Conservation (phyloP, 2,329 filamentous ascomycete species). For the Exophiala mesophila region DNA sequence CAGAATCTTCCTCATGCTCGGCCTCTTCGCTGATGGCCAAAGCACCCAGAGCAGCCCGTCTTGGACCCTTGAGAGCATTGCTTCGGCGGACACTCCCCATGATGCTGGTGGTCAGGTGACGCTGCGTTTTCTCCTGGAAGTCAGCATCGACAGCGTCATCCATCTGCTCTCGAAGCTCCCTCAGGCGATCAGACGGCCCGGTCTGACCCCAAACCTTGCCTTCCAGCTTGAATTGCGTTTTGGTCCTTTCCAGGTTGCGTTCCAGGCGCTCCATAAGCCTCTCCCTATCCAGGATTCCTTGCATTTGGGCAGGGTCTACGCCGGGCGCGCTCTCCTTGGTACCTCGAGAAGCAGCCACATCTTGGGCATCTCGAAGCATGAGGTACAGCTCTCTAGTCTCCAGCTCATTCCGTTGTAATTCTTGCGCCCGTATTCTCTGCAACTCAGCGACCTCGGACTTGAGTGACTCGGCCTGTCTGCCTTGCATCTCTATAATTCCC, state of each 20-base stretch:
- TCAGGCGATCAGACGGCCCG: constrained; percentile 84
- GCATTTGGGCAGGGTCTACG: constrained; percentile 70
- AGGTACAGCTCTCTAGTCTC: constrained; percentile 96
- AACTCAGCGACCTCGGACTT: constrained; percentile 86
- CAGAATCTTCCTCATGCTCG: constrained; percentile 51
- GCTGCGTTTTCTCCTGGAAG: constrained; percentile 51
- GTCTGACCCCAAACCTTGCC: constrained; percentile 84
- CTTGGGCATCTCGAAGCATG: constrained; percentile 95
- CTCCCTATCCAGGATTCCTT: constrained; percentile 89
- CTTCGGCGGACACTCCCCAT: constrained; percentile 66
- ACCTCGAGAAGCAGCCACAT: constrained; percentile 88
- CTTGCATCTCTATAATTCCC: constrained; percentile 82
- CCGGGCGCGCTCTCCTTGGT: constrained; percentile 53
- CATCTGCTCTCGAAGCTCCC: constrained; percentile 92
- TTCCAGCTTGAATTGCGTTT: constrained; percentile 96
- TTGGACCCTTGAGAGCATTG: constrained; percentile 35
- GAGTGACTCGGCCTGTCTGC: constrained; percentile 76
- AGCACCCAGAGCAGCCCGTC: constrained; percentile 34
- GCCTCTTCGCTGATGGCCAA: constrained; percentile 36
- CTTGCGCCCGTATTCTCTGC: constrained; percentile 79
- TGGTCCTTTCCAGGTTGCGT: constrained; percentile 91
- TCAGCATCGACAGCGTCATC: constrained; percentile 59
- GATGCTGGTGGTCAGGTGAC: constrained; percentile 65
- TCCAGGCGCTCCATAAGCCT: constrained; percentile 88
- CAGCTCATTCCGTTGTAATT: constrained; percentile 88